Percentiles rank a stretch among this genome's conserved stretches.
Evolutionary conservation across 179 eudicot genomes (phyloP).

Genomic region (Spinacia oleracea): DNA sequence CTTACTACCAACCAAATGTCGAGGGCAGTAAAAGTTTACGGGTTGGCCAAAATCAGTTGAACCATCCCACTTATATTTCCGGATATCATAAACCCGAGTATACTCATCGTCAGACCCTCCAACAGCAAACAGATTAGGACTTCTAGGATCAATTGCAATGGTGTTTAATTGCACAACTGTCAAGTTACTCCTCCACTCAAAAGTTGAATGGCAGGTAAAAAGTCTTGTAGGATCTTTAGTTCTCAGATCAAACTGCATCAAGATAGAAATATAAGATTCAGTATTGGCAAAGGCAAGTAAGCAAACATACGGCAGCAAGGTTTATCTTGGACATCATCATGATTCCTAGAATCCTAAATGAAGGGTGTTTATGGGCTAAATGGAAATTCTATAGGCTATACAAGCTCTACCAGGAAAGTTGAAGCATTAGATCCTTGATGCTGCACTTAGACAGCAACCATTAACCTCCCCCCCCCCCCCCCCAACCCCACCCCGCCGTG

Average conservation of each 20-base stretch:
- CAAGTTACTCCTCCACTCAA: constrained; percentile 29
- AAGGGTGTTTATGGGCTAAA: background rate
- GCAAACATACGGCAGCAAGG: background rate
- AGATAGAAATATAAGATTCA: constrained; percentile 15
- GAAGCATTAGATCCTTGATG: background rate
- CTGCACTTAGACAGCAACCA: background rate
- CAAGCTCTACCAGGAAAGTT: background rate
- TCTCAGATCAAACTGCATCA: constrained; percentile 86
- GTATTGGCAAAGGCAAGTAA: background rate
- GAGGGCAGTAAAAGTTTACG: constrained; percentile 70
- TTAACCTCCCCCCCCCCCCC: no score
- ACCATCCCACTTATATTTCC: constrained; percentile 66
- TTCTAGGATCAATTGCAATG: constrained; percentile 86
- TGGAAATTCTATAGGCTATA: background rate
- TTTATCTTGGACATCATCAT: background rate
- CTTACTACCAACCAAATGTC: constrained; percentile 65
- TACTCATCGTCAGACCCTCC: constrained; percentile 77
- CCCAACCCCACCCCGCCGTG: no score
- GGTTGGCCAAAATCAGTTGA: constrained; percentile 80
- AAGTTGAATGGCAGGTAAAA: constrained; percentile 65
- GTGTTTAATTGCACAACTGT: constrained; percentile 57
- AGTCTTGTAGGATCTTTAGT: constrained; percentile 66
- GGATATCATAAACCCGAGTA: constrained; percentile 83
- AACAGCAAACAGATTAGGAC: constrained; percentile 75
- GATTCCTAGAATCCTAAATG: background rate